Conservation (phyloP, 2,329 filamentous ascomycete species). For the Penicillium thymicola region DNA sequence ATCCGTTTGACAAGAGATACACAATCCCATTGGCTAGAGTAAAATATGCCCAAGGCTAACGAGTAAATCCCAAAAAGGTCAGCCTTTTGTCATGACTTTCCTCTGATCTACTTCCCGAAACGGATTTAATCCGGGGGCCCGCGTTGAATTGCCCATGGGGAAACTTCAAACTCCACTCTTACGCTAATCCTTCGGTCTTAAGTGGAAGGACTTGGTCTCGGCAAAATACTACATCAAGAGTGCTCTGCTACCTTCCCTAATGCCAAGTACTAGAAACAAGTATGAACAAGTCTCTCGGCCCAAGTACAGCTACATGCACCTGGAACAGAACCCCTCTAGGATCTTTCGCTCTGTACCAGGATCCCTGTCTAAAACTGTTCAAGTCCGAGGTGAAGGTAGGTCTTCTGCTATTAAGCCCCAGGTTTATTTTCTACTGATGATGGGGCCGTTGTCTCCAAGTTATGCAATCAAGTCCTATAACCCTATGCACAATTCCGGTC, state of each 20-base stretch:
- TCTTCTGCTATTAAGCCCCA: not conserved
- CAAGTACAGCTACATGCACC: not conserved
- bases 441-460: not conserved
- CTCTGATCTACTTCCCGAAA: conserved; percentile 16
- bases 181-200: not conserved
- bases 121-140: conserved; percentile 7
- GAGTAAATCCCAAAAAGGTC: not conserved
- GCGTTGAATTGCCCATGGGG: conserved; percentile 12
- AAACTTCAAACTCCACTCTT: not conserved
- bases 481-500: not conserved
- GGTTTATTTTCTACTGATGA: no score
- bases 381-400: not conserved
- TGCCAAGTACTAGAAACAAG: not conserved
- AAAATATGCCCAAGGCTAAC: not conserved
- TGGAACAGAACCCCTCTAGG: not conserved
- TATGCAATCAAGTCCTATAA: not conserved
- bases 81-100: not conserved
- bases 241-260: not conserved
- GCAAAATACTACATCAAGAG: not conserved
- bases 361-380: not conserved
- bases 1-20: conserved; percentile 2
- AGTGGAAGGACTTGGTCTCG: not conserved
- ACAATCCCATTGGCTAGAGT: conserved; percentile 5
- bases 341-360: not conserved
- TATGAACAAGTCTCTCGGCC: not conserved